Evolutionary conservation across 140 eudicot genomes (phyloP), one percentile per base, ranked within the genome.

Genomic region (Senecio squalidus): DNA sequence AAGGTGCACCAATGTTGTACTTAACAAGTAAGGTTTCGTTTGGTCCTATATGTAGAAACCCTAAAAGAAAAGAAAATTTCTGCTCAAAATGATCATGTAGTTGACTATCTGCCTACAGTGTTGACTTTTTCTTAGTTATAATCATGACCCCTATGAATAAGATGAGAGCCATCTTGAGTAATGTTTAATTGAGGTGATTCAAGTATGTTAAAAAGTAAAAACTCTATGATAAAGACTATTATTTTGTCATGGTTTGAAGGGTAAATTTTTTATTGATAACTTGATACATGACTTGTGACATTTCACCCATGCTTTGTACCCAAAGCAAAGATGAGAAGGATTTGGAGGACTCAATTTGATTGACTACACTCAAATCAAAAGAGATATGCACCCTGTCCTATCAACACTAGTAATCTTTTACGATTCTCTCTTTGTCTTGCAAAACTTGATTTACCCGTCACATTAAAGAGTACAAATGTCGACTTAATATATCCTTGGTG

Each of bases 381-480:
- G 23, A 55, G 59, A 71, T 71, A 54, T 71, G 76, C 65, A 62
- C 66, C 76, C 70, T 62, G 51, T 20, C 9, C 14, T 62, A 60
- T 62, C 11, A 62, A 70, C 76, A 62, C 30, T 3, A 15, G 16
- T 48, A 46, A 70, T 70, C 51, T 16, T 33, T 48, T 40, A 23
- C 9, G 14, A 17, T 58, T 3, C 54, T 69, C 45, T 24, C 2
- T 49, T 60, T 50, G 62, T 68, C 58, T 39, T 14, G 31, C 9
- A 27, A 6, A 31, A 58, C 22, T 36, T 23, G 27, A 58, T 22
- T 36, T 23, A 27, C 46, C 65, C 8, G 30, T n/a, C 51, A 45
- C 39, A 56, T 15, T 9, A 1, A 15, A 8, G n/a, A 16, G 61
- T 59, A 69, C 29, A 16, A 5, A 24, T 26, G 5, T 26, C 6